A percentile compares a stretch with the other conserved stretches of the same genome.
phyloP scores from a whole-genome alignment of 2,329 filamentous ascomycete species.

The Huntiella decipiens region DNA sequence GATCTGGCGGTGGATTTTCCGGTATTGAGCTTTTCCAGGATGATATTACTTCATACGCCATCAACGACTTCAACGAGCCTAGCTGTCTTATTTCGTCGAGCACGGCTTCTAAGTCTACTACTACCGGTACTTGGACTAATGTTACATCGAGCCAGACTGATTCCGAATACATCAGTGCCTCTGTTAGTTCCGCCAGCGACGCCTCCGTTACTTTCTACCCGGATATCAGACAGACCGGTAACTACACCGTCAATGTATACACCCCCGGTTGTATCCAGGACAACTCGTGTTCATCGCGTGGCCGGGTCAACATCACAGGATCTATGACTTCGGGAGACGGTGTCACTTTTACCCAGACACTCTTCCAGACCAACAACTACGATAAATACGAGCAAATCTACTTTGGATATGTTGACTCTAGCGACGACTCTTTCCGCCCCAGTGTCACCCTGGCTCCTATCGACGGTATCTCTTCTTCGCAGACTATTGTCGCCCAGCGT shows the following conservation, averaged over 20 bases:
- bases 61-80: slow-evolving; percentile 78
- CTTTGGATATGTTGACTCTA: slow-evolving; percentile 64
- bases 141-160: slow-evolving; percentile 40
- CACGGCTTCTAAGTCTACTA: slow-evolving; percentile 42
- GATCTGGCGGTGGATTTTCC: slow-evolving; percentile 62
- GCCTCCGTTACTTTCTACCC: slow-evolving; percentile 63
- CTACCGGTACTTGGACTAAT: slow-evolving; percentile 55
- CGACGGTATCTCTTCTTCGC: slow-evolving; percentile 37
- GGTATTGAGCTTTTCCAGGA: slow-evolving; percentile 78
- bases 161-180: slow-evolving; percentile 58
- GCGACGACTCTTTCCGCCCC: slow-evolving; percentile 54
- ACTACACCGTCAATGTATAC: slow-evolving; percentile 80
- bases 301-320: slow-evolving; percentile 65
- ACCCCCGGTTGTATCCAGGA: slow-evolving; percentile 82
- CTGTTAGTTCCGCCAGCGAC: slow-evolving; percentile 28
- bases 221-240: slow-evolving; percentile 71
- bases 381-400: slow-evolving; percentile 95
- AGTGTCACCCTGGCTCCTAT: slow-evolving; percentile 59
- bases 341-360: slow-evolving; percentile 32
- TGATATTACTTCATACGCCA: slow-evolving; percentile 68
- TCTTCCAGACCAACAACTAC: slow-evolving; percentile 85
- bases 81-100: slow-evolving; percentile 43
- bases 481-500: slow-evolving; percentile 77
- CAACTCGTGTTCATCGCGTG: slow-evolving; percentile 54
- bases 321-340: slow-evolving; percentile 36